Base-by-base conservation (phyloP, 2,329 filamentous ascomycete genomes). In the Gaeumannomyces tritici region DNA sequence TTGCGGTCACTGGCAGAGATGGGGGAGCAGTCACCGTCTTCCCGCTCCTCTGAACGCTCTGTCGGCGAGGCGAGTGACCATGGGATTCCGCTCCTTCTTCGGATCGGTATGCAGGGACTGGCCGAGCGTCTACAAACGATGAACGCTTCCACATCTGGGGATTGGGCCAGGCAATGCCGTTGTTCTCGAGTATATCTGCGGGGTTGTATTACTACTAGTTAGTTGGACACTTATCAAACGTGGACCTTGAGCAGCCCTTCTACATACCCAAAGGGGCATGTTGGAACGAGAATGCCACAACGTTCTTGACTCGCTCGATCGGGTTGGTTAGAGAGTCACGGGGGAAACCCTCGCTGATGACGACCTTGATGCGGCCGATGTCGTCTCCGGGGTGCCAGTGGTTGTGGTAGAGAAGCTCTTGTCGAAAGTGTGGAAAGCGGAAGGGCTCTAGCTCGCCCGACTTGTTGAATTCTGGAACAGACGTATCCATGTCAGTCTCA, bases 211-310 rank as follows among this genome's bases (percentile, higher is more conserved):
- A 27, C 7, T 35, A 21, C 21, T 11, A 26, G 64, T 73, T 26
- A 68, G 59, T 67, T 26, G 9, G 57, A 60, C 24, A 64, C 51
- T 28, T 54, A 24, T 0, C 33, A 42, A 26, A 8, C 9, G 51
- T 21, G 7, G 42, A n/a, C 7, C 7, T 24, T 51, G 9, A 11
- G 5, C 7, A 9, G 1, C 4, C 2, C 26, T 4, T 7, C 7
- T 31, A 74, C 80, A 67, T 76, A 93, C 91, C 82, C 62, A 89
- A 75, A 1, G 91, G 91, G 42, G 89, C 91, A 77, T 95, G 90
- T 70, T 95, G 90, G 69, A 96, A 96, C 1, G 91, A 88, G 73
- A 96, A 95, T 18, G 83, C 83, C 28, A 92, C 83, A 57, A 91
- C 74, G 68, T 93, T 90, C 70, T 88, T 89, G 65, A 89, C 77